These are phyloP conservation scores for Penicillium sumatraense DNA, from an alignment of 2,329 filamentous ascomycete genomes.

Conservation along the genomic window DNA sequence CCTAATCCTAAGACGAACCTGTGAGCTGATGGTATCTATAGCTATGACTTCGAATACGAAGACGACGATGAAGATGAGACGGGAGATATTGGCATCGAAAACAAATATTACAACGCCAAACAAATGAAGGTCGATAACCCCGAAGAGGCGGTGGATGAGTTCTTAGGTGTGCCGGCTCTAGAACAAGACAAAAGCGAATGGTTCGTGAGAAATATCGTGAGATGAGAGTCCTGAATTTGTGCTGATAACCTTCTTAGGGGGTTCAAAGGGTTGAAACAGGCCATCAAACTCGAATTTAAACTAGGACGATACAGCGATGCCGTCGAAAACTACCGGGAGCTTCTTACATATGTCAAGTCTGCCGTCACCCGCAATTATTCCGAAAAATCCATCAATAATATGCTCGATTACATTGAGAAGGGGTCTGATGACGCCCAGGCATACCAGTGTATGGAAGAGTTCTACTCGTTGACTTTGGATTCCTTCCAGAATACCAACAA, in stretches of 20 bases:
- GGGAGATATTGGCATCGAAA: conserved; percentile 93
- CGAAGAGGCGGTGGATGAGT: conserved; percentile 87
- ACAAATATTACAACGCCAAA: conserved; percentile 99
- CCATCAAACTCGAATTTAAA: conserved; percentile 95
- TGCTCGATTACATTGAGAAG: conserved; percentile 97
- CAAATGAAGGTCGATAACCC: conserved; percentile 89
- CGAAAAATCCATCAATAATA: conserved; percentile 99
- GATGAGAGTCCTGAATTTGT: neutral
- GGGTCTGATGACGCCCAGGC: conserved; percentile 73
- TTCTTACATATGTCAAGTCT: conserved; percentile 95
- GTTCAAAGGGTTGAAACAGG: conserved; percentile 97
- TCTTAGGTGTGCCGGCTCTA: conserved; percentile 81
- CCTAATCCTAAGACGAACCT: too few species aligned
- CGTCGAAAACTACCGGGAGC: conserved; percentile 88
- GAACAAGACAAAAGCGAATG: conserved; percentile 95
- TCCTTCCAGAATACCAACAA: conserved; percentile 98
- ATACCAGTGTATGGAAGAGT: conserved; percentile 85
- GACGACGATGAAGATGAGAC: conserved; percentile 87
- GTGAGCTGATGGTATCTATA: conserved; percentile 37
- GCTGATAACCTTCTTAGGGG: conserved; percentile 57
- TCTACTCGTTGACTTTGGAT: conserved; percentile 90
- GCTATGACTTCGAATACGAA: conserved; percentile 97
- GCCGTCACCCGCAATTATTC: conserved; percentile 98
- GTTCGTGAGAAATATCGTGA: conserved; percentile 48
- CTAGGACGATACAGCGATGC: conserved; percentile 87